These are phyloP conservation scores for Candida takata DNA, from an alignment of 805 yeast genomes.

Conservation along the genomic window DNA sequence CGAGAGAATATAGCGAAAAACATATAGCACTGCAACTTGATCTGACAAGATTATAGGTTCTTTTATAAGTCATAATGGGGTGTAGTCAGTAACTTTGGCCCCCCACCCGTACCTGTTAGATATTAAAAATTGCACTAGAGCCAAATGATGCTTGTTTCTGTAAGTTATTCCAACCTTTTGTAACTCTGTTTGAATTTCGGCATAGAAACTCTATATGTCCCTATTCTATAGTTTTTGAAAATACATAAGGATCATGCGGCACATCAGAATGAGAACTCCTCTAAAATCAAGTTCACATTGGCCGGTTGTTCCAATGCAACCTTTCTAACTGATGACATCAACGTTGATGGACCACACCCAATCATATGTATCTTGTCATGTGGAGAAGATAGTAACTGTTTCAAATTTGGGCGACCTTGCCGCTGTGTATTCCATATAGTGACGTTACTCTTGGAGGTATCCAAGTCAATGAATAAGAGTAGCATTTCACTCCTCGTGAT, in stretches of 20 bases:
- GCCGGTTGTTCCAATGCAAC: slow-evolving; percentile 10
- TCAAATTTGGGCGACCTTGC: slow-evolving; percentile 16
- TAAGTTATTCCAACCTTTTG: too few relatives aligned
- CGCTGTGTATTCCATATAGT: slow-evolving; percentile 15
- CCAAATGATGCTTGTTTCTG: too few relatives aligned
- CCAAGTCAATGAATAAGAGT: slow-evolving; percentile 3
- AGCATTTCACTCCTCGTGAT: slow-evolving; percentile 12
- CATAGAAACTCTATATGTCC: too few relatives aligned
- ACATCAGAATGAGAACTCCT: slow-evolving; percentile 18
- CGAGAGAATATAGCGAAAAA: not conserved
- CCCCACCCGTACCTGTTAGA: too few relatives aligned
- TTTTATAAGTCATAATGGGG: too few relatives aligned
- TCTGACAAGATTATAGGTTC: too few relatives aligned
- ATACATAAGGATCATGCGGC: too few relatives aligned
- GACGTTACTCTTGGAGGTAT: slow-evolving; percentile 1
- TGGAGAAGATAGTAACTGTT: slow-evolving; percentile 8
- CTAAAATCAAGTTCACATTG: slow-evolving; percentile 15
- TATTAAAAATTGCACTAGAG: too few relatives aligned
- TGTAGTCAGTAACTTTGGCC: too few relatives aligned
- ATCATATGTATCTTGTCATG: slow-evolving; percentile 11
- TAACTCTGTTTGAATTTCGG: too few relatives aligned
- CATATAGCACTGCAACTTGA: too few relatives aligned
- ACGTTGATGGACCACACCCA: slow-evolving; percentile 21
- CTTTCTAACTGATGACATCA: slow-evolving; percentile 19
- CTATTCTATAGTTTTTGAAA: too few relatives aligned